A percentile compares a stretch with the other conserved stretches of the same genome.
Evolutionary conservation across 345 rosid genomes (phyloP).

Genomic region (Salix caprea): DNA sequence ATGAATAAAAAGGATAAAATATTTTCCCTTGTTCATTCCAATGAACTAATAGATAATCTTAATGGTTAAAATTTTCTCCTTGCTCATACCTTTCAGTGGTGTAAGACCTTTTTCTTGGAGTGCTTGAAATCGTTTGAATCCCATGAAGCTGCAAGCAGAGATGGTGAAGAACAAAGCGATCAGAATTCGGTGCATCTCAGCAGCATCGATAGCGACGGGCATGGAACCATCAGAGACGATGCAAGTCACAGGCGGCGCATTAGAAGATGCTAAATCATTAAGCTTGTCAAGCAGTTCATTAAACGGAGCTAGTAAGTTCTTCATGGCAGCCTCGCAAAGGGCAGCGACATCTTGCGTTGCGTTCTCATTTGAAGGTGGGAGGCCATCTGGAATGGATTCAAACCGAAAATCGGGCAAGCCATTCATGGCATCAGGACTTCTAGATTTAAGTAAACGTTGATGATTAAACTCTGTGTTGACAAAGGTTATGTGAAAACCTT

Average conservation of each 20-base stretch:
- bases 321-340: not conserved
- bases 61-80: too few species aligned
- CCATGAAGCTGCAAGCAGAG: not conserved
- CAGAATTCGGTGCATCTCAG: not conserved
- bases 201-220: not conserved
- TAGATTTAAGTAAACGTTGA: not conserved
- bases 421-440: not conserved
- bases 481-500: slow-evolving; percentile 6
- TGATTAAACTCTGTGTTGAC: slow-evolving; percentile 1
- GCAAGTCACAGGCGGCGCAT: not conserved
- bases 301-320: not conserved
- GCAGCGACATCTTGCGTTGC: not conserved
- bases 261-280: not conserved
- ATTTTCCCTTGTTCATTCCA: too few species aligned
- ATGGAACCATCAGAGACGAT: not conserved
- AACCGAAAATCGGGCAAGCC: not conserved
- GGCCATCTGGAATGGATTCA: slow-evolving; percentile 1
- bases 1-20: too few species aligned
- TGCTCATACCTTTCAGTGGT: not conserved
- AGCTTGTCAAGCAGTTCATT: not conserved
- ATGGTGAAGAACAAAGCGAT: not conserved
- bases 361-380: not conserved
- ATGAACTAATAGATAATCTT: too few species aligned
- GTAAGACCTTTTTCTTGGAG: not conserved
- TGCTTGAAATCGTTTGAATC: not conserved